Conservation (phyloP, 2,329 filamentous ascomycete species). For the Stemphylium lycopersici region DNA sequence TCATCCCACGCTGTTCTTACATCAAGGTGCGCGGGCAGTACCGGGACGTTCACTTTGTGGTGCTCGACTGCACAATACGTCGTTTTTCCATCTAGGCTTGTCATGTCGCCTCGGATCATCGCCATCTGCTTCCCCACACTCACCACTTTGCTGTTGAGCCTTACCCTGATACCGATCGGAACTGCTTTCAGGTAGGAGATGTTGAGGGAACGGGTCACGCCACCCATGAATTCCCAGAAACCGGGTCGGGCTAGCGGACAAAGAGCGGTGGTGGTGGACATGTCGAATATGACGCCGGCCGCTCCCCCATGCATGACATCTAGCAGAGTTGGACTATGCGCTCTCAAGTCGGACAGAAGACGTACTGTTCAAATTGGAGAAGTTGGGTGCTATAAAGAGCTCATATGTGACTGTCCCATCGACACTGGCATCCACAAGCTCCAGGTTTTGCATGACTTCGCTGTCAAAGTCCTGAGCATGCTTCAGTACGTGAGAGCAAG, state of each 20-base stretch:
- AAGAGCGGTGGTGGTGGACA: conserved; percentile 56
- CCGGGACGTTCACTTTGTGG: conserved; percentile 58
- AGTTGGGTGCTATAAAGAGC: conserved; percentile 42
- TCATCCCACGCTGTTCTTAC: conserved; percentile 54
- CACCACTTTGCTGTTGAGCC: conserved; percentile 52
- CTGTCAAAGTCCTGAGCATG: conserved; percentile 44
- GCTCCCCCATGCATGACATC: conserved; percentile 52
- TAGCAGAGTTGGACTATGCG: conserved; percentile 15
- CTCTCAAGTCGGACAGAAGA: background rate
- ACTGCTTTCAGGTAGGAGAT: conserved; percentile 60
- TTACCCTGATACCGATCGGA: conserved; percentile 54
- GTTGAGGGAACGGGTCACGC: conserved; percentile 58
- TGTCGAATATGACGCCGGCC: conserved; percentile 50
- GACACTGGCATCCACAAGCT: conserved; percentile 45
- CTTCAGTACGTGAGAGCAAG: conserved; percentile 7
- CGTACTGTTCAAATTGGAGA: conserved; percentile 50
- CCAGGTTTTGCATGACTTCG: conserved; percentile 46
- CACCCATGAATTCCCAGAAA: conserved; percentile 61
- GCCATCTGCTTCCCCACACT: conserved; percentile 60
- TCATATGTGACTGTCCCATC: conserved; percentile 46
- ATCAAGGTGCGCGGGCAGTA: conserved; percentile 48
- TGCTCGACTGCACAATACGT: conserved; percentile 60
- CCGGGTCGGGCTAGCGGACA: conserved; percentile 56
- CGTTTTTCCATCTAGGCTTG: conserved; percentile 55
- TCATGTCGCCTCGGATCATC: conserved; percentile 59